Base-by-base conservation (phyloP, 345 rosid genomes). In the Euphorbia lathyris region DNA sequence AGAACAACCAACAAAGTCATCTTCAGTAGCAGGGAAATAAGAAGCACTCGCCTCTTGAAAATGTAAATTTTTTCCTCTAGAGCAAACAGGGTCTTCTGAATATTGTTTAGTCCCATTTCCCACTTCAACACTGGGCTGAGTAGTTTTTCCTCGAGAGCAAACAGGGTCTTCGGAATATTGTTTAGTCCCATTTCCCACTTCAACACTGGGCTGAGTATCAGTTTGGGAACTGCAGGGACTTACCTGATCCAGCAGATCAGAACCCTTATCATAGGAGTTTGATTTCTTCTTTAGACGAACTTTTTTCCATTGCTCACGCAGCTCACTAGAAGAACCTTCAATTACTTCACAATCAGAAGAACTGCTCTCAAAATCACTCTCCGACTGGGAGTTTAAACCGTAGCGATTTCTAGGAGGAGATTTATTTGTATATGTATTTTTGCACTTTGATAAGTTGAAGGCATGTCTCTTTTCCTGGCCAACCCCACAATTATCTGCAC, bases 301-400 rank as follows among this genome's bases (percentile, higher is more conserved):
- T 72, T 82, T 85, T 77, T 85, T 88, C 97, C 97, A 90, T 67
- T 81, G 80, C 73, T 88, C 83, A 20, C 79, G 88, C 23, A 91
- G 75, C 73, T 84, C 78, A 55, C 82, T 78, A 25, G n/a, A 60
- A 70, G 92, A 81, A 69, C 78, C 88, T 70, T 88, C 94, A 69
- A 92, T 76, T 34, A 63, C 67, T 68, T 77, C 80, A 63, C 73
- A 77, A 67, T 77, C 80, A 67, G 80, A 77, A 36, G 69, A 66
- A 43, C 19, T 45, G 14, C 71, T 71, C 59, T 29, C 48, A 16
- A 61, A 52, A 72, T 61, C 69, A 66, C 51, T 61, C 20, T 47
- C 74, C 30, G 58, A 45, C n/a, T 70, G 64, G 11, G 57, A 58
- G 29, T 66, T 38, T 26, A 66, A 76, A 11, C 75, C 75, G 53